Evolutionary conservation across 805 yeast species (phyloP).

Genomic region (Yarrowia sp.): DNA sequence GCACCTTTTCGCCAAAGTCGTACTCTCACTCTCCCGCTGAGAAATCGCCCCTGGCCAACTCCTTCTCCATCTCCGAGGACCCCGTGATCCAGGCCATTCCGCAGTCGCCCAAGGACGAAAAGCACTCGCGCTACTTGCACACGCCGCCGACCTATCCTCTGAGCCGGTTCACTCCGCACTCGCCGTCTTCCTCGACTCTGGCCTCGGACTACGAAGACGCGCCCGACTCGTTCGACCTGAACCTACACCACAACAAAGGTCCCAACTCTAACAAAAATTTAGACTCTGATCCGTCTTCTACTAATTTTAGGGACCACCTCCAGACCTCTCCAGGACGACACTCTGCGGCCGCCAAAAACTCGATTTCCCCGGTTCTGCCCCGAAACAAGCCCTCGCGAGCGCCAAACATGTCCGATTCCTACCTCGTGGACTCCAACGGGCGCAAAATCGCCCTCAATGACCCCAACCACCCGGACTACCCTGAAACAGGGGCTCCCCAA

Average conservation of each 20-base stretch:
- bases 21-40: conserved; percentile 19
- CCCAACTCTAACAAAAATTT: conserved; percentile 33
- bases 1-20: conserved; percentile 20
- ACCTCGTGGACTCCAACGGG: conserved; percentile 35
- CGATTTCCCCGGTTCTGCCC: neutral
- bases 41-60: conserved; percentile 20
- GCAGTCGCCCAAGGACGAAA: conserved; percentile 24
- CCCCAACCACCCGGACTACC: conserved; percentile 28
- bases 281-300: conserved; percentile 27
- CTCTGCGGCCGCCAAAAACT: neutral
- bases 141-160: conserved; percentile 1
- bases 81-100: conserved; percentile 31
- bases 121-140: neutral
- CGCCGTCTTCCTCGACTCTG: conserved; percentile 19
- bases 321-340: neutral
- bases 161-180: neutral
- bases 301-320: conserved; percentile 24
- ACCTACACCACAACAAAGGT: conserved; percentile 21
- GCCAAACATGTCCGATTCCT: conserved; percentile 21
- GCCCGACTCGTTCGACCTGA: conserved; percentile 26
- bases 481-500: conserved; percentile 6
- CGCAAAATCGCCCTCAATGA: conserved; percentile 33
- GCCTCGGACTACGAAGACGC: conserved; percentile 38
- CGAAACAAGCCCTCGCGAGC: neutral
- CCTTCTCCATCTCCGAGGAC: conserved; percentile 3